Base-by-base conservation (phyloP, 1,139 yeast genomes). In the Geotrichum bryndzae region DNA sequence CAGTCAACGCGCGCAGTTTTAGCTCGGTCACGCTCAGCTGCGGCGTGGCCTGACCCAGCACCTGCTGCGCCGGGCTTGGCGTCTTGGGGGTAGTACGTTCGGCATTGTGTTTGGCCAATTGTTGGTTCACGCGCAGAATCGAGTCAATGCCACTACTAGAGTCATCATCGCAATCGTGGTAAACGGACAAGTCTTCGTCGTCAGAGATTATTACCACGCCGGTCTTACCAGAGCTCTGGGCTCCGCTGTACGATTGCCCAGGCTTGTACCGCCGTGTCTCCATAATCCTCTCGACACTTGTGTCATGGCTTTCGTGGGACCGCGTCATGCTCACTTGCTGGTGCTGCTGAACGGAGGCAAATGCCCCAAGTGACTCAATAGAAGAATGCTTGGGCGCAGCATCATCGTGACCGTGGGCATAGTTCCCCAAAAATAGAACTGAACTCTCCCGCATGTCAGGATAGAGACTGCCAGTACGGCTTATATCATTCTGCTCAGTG, bases 381-480 rank as follows among this genome's bases (percentile, higher is more conserved):
- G 52, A 45, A 2, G 46, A 33, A 3, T 27, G 29, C 29, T 18
- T 46, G 22, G 51, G 10, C 13, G 18, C 10, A 13, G 48, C 29
- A 22, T 35, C 41, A 23, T 59, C 60, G 6, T 46, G 41, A n/a
- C 50, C 22, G 18, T 50, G 56, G 18, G 53, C 48, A 53, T 53
- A 58, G 22, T 29, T 38, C 11, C 62, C 57, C 45, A 59, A 27
- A 46, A 54, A 59, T 2, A 54, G n/a, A 5, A 62, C 29, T 4
- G 64, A 62, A 41, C 57, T 56, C 25, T 62, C 60, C 1, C 61
- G 53, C 5, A 58, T 41, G 3, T 41, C 58, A n/a, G 57, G 60
- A 54, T 33, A 29, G 38, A 33, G 27, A 27, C 38, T 15, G 18
- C 33, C 13, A 35, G 18, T n/a, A 18, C 22, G 25, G 18, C 18